phyloP scores from a whole-genome alignment of 768 basidiomycete genomes.

The Russula sp. region DNA sequence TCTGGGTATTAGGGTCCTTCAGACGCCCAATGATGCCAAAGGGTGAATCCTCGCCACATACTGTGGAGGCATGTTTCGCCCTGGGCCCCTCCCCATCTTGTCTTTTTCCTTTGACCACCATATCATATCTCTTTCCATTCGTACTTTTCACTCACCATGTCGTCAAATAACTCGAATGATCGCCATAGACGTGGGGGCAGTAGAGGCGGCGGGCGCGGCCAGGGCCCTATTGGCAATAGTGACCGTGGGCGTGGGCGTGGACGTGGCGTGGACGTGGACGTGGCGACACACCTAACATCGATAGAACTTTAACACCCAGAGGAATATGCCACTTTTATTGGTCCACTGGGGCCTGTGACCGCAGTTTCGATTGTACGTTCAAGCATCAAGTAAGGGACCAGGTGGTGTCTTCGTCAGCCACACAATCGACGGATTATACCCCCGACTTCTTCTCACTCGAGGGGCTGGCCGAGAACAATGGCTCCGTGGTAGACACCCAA shows the following conservation, averaged over 20 bases:
- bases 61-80: background rate
- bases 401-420: constrained; percentile 1
- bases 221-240: constrained; percentile 2
- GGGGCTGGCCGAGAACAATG: constrained; percentile 30
- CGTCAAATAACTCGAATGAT: constrained; percentile 3
- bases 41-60: constrained; percentile 1
- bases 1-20: background rate
- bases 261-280: constrained; percentile 21
- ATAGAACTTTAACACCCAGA: constrained; percentile 25
- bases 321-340: constrained; percentile 36
- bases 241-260: constrained; percentile 18
- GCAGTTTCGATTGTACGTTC: constrained; percentile 34
- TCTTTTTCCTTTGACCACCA: background rate
- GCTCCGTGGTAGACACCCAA: constrained; percentile 17
- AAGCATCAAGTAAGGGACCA: constrained; percentile 30
- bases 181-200: constrained; percentile 10
- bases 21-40: background rate
- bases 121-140: background rate
- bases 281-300: constrained; percentile 13
- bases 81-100: background rate
- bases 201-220: background rate
- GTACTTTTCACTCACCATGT: background rate
- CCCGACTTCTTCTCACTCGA: constrained; percentile 33
- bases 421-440: constrained; percentile 5
- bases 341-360: constrained; percentile 34